phyloP scores from a whole-genome alignment of 441 rosid genomes.

The Mallotus repandus region DNA sequence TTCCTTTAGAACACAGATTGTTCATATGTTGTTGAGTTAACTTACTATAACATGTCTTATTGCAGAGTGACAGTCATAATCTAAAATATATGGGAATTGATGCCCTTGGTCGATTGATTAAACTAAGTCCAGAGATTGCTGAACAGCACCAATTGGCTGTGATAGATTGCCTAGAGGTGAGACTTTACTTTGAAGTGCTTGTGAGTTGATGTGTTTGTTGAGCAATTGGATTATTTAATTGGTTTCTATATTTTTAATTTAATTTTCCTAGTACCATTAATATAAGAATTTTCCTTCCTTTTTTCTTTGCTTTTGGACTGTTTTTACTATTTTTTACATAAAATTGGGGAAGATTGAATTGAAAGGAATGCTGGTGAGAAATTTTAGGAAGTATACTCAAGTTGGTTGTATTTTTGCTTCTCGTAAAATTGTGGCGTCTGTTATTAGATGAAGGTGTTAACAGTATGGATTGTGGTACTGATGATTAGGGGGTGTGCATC shows the following conservation, averaged over 20 bases:
- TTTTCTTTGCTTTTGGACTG: not conserved
- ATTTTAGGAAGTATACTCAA: not conserved
- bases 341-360: not conserved
- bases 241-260: slow-evolving; percentile 17
- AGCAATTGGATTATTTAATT: not conserved
- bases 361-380: not conserved
- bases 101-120: slow-evolving; percentile 87
- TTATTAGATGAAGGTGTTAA: not conserved
- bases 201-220: not conserved
- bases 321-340: not conserved
- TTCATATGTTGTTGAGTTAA: slow-evolving; percentile 4
- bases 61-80: slow-evolving; percentile 97
- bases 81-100: slow-evolving; percentile 95
- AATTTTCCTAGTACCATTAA: not conserved
- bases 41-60: slow-evolving; percentile 19
- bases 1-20: slow-evolving; percentile 16
- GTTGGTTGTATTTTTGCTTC: not conserved
- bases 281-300: not conserved
- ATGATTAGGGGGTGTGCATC: not conserved
- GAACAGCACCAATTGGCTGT: slow-evolving; percentile 98
- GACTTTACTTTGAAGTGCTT: slow-evolving; percentile 22
- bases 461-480: not conserved
- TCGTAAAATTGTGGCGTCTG: not conserved
- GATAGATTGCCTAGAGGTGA: slow-evolving; percentile 98
- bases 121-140: slow-evolving; percentile 83